phyloP scores from a whole-genome alignment of 78 protist species.

The Dictyostelium intermedium region DNA sequence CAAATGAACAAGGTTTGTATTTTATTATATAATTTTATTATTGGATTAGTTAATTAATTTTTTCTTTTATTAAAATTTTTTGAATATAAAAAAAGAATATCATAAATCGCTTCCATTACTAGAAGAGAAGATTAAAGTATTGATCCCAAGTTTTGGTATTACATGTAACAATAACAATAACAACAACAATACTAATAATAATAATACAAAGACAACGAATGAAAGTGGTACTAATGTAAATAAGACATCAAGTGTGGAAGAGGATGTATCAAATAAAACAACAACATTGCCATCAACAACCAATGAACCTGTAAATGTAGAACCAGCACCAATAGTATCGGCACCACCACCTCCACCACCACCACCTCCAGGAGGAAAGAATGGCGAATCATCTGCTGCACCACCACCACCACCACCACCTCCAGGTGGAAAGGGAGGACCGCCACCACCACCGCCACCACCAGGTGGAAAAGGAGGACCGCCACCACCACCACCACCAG shows the following conservation, averaged over 20 bases:
- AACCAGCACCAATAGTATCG: neutral
- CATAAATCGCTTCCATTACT: neutral
- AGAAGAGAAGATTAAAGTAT: neutral
- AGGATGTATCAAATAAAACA: neutral
- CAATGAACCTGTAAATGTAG: neutral
- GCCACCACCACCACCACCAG: constrained; percentile 27
- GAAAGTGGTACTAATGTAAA: neutral
- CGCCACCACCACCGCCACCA: constrained; percentile 43
- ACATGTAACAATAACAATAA: neutral
- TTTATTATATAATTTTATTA: neutral
- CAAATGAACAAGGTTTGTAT: constrained; percentile 5
- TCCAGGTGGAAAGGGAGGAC: neutral
- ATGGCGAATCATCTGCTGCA: neutral
- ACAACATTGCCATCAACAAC: neutral
- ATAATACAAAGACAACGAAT: neutral
- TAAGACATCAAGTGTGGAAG: neutral
- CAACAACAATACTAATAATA: no score
- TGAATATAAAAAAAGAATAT: neutral
- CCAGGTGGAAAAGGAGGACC: neutral
- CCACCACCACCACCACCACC: neutral
- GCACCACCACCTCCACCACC: neutral
- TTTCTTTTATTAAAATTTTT: neutral
- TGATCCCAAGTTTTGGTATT: neutral
- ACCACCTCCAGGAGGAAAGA: neutral
- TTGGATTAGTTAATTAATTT: no score